Percentiles rank a stretch among this genome's conserved stretches.
Conservation (phyloP, 2,329 filamentous ascomycete genomes). For the Aspergillus ibericus region DNA sequence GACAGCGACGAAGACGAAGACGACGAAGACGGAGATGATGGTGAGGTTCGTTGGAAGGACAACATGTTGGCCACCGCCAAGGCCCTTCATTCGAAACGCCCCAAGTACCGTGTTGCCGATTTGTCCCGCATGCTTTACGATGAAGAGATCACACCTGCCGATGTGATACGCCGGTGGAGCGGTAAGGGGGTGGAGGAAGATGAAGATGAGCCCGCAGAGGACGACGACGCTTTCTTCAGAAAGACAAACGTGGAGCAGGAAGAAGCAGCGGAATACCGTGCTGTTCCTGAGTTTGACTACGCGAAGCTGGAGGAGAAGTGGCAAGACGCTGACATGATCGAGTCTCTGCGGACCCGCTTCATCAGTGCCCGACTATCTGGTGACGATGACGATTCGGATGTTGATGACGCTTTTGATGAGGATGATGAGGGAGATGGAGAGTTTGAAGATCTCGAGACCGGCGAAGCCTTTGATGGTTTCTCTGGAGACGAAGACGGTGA, state of each 20-base stretch:
- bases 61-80: constrained; percentile 76
- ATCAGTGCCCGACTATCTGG: constrained; percentile 65
- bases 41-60: constrained; percentile 79
- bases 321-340: constrained; percentile 75
- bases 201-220: constrained; percentile 57
- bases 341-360: constrained; percentile 72
- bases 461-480: constrained; percentile 53
- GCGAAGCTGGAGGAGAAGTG: constrained; percentile 80
- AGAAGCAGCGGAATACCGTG: constrained; percentile 67
- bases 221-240: constrained; percentile 66
- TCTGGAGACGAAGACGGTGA: constrained; percentile 38
- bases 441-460: constrained; percentile 83
- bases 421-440: constrained; percentile 73
- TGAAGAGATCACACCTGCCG: constrained; percentile 68
- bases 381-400: constrained; percentile 53
- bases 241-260: constrained; percentile 53
- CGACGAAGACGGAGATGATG: constrained; percentile 65
- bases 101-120: constrained; percentile 75
- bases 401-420: constrained; percentile 55
- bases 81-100: constrained; percentile 67
- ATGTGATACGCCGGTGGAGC: constrained; percentile 78
- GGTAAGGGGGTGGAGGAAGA: constrained; percentile 65
- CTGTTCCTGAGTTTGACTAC: constrained; percentile 78
- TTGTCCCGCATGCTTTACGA: constrained; percentile 90
- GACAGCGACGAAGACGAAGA: constrained; percentile 52